These are phyloP conservation scores for Alternaria triticina DNA, from an alignment of 2,329 filamentous ascomycete genomes.

Conservation along the genomic window DNA sequence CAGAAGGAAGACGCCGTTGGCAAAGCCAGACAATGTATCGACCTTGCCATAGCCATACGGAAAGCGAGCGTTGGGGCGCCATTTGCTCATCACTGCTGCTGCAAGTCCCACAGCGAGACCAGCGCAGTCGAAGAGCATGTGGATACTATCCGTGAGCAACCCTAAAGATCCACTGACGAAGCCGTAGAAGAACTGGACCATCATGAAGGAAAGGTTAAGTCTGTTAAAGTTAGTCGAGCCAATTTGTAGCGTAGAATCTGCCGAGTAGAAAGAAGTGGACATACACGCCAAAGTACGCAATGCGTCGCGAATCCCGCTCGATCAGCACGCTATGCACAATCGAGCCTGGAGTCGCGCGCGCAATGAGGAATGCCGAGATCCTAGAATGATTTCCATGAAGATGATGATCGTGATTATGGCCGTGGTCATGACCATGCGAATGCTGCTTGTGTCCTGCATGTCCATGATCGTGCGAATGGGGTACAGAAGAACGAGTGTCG, in stretches of 20 bases:
- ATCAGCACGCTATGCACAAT: slow-evolving; percentile 84
- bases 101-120: slow-evolving; percentile 88
- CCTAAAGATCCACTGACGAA: slow-evolving; percentile 92
- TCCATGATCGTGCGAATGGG: slow-evolving; percentile 37
- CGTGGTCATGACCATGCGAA: slow-evolving; percentile 24
- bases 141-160: slow-evolving; percentile 95
- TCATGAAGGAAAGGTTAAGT: slow-evolving; percentile 94
- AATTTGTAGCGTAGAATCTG: too few relatives aligned
- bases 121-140: slow-evolving; percentile 99
- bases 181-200: slow-evolving; percentile 91
- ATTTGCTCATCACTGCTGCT: slow-evolving; percentile 94
- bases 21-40: slow-evolving; percentile 93
- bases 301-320: slow-evolving; percentile 90
- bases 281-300: slow-evolving; percentile 96
- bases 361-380: slow-evolving; percentile 76
- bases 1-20: slow-evolving; percentile 94
- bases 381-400: slow-evolving; percentile 63
- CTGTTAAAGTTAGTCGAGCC: slow-evolving; percentile 52
- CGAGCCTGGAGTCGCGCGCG: slow-evolving; percentile 72
- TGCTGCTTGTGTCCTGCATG: slow-evolving; percentile 44
- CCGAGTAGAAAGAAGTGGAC: slow-evolving; percentile 32
- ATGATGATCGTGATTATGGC: slow-evolving; percentile 41
- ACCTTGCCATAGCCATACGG: slow-evolving; percentile 98
- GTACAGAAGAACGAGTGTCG: slow-evolving; percentile 44
- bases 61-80: slow-evolving; percentile 86